phyloP scores from a whole-genome alignment of 306 rosid genomes.

The Cercis canadensis region DNA sequence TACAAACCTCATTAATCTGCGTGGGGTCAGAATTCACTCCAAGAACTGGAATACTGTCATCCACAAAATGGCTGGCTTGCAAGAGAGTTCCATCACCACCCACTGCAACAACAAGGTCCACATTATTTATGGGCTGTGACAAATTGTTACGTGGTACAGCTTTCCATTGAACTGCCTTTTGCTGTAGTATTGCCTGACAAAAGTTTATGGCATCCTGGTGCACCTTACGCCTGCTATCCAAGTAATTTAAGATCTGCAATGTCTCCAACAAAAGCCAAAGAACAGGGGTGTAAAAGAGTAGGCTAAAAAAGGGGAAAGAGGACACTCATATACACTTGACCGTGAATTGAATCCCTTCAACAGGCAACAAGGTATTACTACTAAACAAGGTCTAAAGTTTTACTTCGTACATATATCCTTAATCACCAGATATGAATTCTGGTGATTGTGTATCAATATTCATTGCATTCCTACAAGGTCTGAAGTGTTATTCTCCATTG shows the following conservation, averaged over 20 bases:
- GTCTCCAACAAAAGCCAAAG: slow-evolving; percentile 32
- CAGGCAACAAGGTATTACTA: not conserved
- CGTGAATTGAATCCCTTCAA: not conserved
- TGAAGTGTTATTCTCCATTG: not conserved
- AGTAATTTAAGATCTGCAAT: slow-evolving; percentile 60
- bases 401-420: not conserved
- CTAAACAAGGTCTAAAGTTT: not conserved
- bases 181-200: slow-evolving; percentile 72
- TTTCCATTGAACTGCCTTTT: slow-evolving; percentile 79
- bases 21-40: slow-evolving; percentile 98
- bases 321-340: not conserved
- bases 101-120: slow-evolving; percentile 81
- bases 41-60: slow-evolving; percentile 76
- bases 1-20: slow-evolving; percentile 68
- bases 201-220: slow-evolving; percentile 71
- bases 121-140: slow-evolving; percentile 64
- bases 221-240: slow-evolving; percentile 68
- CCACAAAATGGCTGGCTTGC: slow-evolving; percentile 85
- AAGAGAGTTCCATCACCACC: slow-evolving; percentile 97
- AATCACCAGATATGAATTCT: not conserved
- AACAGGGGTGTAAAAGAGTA: not conserved
- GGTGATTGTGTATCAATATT: not conserved
- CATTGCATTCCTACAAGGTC: slow-evolving; percentile 5
- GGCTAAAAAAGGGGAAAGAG: not conserved
- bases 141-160: slow-evolving; percentile 54